Conservation (phyloP, 148 eudicot species). For the Dianthus caryophyllus region DNA sequence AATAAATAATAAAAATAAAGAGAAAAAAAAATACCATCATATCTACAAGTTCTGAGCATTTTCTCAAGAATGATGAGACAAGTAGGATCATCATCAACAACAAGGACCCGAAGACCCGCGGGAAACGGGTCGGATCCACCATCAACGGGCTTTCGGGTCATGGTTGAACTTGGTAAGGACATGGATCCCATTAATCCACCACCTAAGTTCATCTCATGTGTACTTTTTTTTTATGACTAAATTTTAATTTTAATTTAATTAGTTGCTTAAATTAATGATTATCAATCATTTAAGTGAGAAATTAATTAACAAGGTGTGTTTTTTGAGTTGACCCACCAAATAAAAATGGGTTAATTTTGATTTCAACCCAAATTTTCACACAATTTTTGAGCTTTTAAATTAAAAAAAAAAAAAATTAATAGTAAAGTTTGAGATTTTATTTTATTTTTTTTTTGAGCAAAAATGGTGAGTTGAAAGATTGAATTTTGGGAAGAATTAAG, state of each 20-base stretch:
- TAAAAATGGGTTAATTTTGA: too few relatives aligned
- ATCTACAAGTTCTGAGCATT: conserved; percentile 83
- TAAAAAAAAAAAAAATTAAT: too few relatives aligned
- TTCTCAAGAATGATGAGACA: conserved; percentile 86
- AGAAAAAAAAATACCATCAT: conserved; percentile 55
- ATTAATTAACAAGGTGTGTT: background rate
- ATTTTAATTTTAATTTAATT: too few relatives aligned
- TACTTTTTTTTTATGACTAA: background rate
- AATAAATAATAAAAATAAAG: too few relatives aligned
- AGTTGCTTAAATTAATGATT: background rate
- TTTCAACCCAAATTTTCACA: too few relatives aligned
- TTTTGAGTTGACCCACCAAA: conserved; percentile 28
- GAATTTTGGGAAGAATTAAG: conserved; percentile 4
- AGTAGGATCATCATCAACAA: conserved; percentile 95
- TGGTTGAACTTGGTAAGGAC: conserved; percentile 40
- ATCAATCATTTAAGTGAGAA: background rate
- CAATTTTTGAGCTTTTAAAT: too few relatives aligned
- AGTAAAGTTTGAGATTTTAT: conserved; percentile 18
- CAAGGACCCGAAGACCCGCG: conserved; percentile 82
- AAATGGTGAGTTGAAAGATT: background rate
- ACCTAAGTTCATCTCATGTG: conserved; percentile 63
- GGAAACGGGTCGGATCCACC: conserved; percentile 64
- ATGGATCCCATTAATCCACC: conserved; percentile 48
- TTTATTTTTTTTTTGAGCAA: background rate
- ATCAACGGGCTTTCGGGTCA: conserved; percentile 46